Evolutionary conservation across 371 early-diverging fungal species (phyloP).

Genomic region (Nematocida sp.): DNA sequence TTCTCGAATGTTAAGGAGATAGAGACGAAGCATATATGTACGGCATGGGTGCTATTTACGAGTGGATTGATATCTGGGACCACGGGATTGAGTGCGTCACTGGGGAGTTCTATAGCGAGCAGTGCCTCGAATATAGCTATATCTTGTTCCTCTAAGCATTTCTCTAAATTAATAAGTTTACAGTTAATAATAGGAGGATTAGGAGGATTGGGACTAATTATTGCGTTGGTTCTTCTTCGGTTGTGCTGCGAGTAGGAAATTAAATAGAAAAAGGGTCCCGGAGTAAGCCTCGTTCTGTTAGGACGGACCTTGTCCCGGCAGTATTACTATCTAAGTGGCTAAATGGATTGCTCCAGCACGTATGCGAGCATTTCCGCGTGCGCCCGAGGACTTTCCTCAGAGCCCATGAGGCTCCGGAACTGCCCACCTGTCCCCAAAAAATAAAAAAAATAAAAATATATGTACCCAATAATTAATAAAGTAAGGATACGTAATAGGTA

Average conservation of each 20-base stretch:
- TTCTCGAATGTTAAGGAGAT: conserved; percentile 3
- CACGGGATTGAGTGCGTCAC: conserved; percentile 57
- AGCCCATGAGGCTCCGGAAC: conserved; percentile 38
- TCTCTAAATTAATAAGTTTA: conserved; percentile 66
- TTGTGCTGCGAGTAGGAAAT: neutral
- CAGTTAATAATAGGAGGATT: conserved; percentile 65
- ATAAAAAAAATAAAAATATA: no score
- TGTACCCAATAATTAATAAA: no score
- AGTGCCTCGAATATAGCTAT: conserved; percentile 64
- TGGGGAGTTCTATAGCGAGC: conserved; percentile 65
- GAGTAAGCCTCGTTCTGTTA: conserved; percentile 59
- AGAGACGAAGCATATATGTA: neutral
- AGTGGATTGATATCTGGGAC: conserved; percentile 65
- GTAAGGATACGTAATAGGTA: no score
- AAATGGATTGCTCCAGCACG: conserved; percentile 35
- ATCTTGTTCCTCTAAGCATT: conserved; percentile 61
- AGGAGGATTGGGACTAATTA: conserved; percentile 65
- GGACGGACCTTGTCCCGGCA: conserved; percentile 40
- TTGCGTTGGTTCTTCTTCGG: conserved; percentile 32
- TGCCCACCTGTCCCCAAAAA: conserved; percentile 34
- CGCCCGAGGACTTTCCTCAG: conserved; percentile 59
- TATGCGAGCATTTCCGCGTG: conserved; percentile 42
- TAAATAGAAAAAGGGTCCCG: conserved; percentile 27
- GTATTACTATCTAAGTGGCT: conserved; percentile 55
- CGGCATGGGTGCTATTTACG: conserved; percentile 26